Evolutionary conservation across 73 alveolate species (phyloP).

Genomic region (Paramecium tetraurelia): DNA sequence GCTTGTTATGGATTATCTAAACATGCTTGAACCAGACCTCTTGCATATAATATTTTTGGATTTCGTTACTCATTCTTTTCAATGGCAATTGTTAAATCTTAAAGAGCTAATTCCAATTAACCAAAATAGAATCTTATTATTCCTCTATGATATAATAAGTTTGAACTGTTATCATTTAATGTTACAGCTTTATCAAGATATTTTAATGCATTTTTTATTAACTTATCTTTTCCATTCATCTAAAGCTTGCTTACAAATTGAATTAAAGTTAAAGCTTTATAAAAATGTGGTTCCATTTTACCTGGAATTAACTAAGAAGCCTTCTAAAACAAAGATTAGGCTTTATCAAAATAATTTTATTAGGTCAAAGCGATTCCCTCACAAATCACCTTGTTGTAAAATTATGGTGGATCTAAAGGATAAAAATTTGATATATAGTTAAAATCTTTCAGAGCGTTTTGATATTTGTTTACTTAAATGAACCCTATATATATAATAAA

Average conservation of each 20-base stretch:
- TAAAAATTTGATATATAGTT: constrained; percentile 33
- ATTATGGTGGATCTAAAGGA: constrained; percentile 60
- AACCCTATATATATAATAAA: not conserved
- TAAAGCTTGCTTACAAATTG: not conserved
- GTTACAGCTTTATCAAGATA: constrained; percentile 57
- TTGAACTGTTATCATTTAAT: constrained; percentile 44
- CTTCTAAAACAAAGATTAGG: not conserved
- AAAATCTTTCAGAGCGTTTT: constrained; percentile 70
- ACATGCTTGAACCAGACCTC: constrained; percentile 45
- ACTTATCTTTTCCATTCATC: not conserved
- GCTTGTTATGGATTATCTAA: constrained; percentile 1
- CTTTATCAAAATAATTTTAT: constrained; percentile 5
- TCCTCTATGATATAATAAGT: constrained; percentile 41
- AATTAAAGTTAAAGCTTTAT: constrained; percentile 37
- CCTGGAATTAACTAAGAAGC: constrained; percentile 43
- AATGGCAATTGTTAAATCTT: constrained; percentile 4
- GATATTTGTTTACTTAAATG: constrained; percentile 62
- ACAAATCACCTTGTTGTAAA: constrained; percentile 63
- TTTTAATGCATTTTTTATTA: constrained; percentile 51
- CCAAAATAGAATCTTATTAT: constrained; percentile 30
- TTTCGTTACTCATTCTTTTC: constrained; percentile 55
- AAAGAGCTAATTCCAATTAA: not conserved
- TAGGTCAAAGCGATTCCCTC: constrained; percentile 52
- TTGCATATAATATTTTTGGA: constrained; percentile 17
- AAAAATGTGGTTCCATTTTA: constrained; percentile 53